Conservation (phyloP, 805 yeast species). For the Metschnikowia reukaufii region DNA sequence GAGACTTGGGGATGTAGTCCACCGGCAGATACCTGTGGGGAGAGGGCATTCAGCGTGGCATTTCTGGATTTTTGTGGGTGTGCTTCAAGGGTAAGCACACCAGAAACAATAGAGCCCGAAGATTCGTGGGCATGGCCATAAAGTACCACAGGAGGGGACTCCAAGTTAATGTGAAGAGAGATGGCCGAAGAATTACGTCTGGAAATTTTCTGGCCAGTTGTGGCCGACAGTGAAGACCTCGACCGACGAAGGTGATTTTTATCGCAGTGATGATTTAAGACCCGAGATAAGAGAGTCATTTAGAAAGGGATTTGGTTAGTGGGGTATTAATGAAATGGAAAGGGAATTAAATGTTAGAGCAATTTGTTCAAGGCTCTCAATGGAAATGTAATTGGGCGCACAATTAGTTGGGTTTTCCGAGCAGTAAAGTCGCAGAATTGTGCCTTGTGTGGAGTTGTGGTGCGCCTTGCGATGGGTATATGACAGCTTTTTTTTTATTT, state of each 20-base stretch:
- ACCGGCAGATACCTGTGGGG: not conserved
- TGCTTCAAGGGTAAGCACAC: conserved; percentile 58
- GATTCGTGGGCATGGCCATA: conserved; percentile 79
- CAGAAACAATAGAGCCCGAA: conserved; percentile 83
- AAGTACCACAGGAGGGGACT: conserved; percentile 86
- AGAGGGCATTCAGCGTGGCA: not conserved
- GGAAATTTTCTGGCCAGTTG: conserved; percentile 2
- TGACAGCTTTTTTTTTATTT: not conserved
- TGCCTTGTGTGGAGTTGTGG: not conserved
- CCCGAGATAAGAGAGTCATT: conserved; percentile 27
- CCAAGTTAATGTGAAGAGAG: conserved; percentile 61
- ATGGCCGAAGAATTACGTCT: conserved; percentile 18
- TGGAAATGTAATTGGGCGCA: no score
- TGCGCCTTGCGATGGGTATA: conserved; percentile 2
- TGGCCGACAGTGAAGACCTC: conserved; percentile 1
- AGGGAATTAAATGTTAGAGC: no score
- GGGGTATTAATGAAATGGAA: no score
- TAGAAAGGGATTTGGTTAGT: not conserved
- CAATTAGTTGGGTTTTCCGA: no score
- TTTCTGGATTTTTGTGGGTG: not conserved
- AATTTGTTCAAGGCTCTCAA: no score
- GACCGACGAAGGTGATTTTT: conserved; percentile 10
- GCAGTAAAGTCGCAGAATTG: not conserved
- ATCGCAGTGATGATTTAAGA: conserved; percentile 22
- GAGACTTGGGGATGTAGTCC: conserved; percentile 8